Evolutionary conservation across 768 basidiomycete species (phyloP).

Genomic region (Tricholoma hemisulphureum): DNA sequence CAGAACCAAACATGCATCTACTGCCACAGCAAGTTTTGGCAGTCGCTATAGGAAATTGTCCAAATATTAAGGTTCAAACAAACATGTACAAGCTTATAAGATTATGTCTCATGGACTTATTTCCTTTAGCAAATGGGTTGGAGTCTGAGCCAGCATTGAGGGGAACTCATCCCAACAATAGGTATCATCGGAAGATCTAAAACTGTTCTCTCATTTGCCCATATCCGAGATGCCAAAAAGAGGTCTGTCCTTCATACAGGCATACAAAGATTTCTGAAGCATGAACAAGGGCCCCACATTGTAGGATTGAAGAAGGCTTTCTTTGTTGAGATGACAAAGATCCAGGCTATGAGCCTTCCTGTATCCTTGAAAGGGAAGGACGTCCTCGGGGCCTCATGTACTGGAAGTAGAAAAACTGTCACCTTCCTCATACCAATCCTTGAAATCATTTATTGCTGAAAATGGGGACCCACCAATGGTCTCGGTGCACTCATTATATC

Average conservation of each 20-base stretch:
- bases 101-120: no score
- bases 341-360: constrained; percentile 89
- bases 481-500: constrained; percentile 88
- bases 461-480: constrained; percentile 95
- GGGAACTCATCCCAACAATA: constrained; percentile 22
- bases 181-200: constrained; percentile 51
- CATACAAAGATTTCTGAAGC: neutral
- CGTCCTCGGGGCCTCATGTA: constrained; percentile 92
- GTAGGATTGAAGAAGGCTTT: constrained; percentile 83
- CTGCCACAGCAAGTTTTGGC: no score
- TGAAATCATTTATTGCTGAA: constrained; percentile 83
- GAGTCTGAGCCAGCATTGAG: constrained; percentile 11
- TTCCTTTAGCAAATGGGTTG: no score
- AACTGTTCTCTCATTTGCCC: constrained; percentile 70
- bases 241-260: constrained; percentile 38
- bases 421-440: constrained; percentile 94
- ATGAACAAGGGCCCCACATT: neutral
- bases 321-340: constrained; percentile 86
- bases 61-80: no score
- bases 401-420: constrained; percentile 95
- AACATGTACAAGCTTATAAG: no score
- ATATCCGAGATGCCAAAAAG: constrained; percentile 74
- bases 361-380: constrained; percentile 92
- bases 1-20: no score
- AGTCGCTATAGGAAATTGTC: no score